Base-by-base conservation (phyloP, 2,329 filamentous ascomycete species). In the Aspergillus aculeatinus region DNA sequence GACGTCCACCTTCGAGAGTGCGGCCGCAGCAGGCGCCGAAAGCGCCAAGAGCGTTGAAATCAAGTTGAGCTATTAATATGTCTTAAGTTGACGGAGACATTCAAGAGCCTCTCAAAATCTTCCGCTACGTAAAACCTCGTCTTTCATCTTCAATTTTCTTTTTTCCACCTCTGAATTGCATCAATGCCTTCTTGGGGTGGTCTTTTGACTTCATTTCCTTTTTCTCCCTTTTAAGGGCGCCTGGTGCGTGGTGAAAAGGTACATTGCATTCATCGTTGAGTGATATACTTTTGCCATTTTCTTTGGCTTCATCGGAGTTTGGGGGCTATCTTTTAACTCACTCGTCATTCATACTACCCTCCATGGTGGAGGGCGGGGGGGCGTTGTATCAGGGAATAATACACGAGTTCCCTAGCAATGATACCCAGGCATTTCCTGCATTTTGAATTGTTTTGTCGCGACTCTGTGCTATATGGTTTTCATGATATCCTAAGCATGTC, bases 41-140 rank as follows among this genome's bases (percentile, higher is more conserved):
- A 53, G 51, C 11, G 29, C 47, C 50, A 65, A 48, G 68, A 60
- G 76, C 68, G 48, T 77, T 76, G 71, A 85, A 80, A 72, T 81
- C 78, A 69, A 83, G 82, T 71, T 86, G 79, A 83, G 78, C 79
- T 72, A 79, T 77, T 66, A 79, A 80, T 27, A 69, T 78, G 82
- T 23, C 35, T 21, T 42, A 33, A 16, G 16, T 6, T 19, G 14
- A 16, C 11, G 27, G 50, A 51, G 14, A 33, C 21, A 51, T 48
- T n/a, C 5, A 58, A 39, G 29, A 58, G 14, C 14, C 29, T 47
- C 62, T 74, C 21, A 29, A 33, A 35, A 19, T 55, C 48, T n/a
- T 62, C 39, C 49, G 53, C 47, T 48, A 51, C 62, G 53, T 47
- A 44, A 48, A 27, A 11, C 14, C n/a, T 16, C 7, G 19, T 47